A percentile compares a stretch with the other conserved stretches of the same genome.
Conservation (phyloP, 805 yeast genomes). For the Ogataea pini region DNA sequence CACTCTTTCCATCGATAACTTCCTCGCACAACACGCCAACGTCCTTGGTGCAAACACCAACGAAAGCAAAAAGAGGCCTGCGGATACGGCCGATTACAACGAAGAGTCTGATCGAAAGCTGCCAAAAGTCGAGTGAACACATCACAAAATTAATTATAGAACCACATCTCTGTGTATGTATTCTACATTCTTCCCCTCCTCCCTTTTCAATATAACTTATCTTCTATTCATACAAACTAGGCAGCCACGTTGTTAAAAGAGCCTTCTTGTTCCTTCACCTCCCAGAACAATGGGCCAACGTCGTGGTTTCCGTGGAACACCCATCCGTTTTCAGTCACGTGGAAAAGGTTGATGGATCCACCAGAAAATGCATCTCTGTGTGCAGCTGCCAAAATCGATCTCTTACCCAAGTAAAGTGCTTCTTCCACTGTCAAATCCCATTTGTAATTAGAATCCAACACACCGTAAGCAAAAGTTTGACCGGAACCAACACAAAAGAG, state of each 20-base stretch:
- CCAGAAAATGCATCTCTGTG: slow-evolving; percentile 99
- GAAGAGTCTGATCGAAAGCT: slow-evolving; percentile 13
- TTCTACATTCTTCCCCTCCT: not conserved
- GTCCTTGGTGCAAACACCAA: slow-evolving; percentile 8
- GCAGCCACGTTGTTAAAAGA: slow-evolving; percentile 82
- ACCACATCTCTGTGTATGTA: slow-evolving; percentile 4
- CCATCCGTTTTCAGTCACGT: slow-evolving; percentile 95
- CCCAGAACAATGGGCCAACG: slow-evolving; percentile 90
- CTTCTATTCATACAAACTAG: slow-evolving; percentile 20
- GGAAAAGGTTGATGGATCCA: slow-evolving; percentile 92
- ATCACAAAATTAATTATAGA: not conserved
- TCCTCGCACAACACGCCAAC: slow-evolving; percentile 25
- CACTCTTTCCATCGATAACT: slow-evolving; percentile 22
- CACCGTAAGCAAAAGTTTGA: slow-evolving; percentile 99
- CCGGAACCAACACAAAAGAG: slow-evolving; percentile 98
- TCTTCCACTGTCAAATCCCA: slow-evolving; percentile 95
- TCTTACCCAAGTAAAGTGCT: slow-evolving; percentile 89
- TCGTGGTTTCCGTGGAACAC: slow-evolving; percentile 92
- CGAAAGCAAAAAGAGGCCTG: slow-evolving; percentile 9
- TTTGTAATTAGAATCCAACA: slow-evolving; percentile 83
- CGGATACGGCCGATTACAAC: not conserved
- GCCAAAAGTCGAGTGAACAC: slow-evolving; percentile 9
- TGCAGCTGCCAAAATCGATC: slow-evolving; percentile 95
- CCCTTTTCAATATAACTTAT: not conserved
- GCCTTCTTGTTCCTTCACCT: slow-evolving; percentile 80